Conservation (phyloP, 331 rosid species). For the Malus hybrid region DNA sequence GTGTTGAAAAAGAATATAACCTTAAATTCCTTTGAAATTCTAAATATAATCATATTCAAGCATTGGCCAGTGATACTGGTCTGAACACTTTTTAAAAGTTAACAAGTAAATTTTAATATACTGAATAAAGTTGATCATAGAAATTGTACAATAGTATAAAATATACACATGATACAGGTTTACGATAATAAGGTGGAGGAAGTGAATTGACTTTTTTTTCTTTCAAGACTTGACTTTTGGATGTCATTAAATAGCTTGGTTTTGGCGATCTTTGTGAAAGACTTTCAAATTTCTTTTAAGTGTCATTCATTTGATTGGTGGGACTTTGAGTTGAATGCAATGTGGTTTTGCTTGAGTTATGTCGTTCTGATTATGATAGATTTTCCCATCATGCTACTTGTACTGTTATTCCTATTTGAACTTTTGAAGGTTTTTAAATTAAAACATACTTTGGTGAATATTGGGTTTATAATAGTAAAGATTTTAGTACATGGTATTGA, state of each 20-base stretch:
- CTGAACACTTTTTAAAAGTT: background rate
- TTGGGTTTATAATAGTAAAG: conserved; percentile 1
- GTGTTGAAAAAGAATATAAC: background rate
- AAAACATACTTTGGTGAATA: background rate
- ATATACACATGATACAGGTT: background rate
- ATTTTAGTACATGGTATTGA: background rate
- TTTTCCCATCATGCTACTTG: background rate
- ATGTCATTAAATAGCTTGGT: background rate
- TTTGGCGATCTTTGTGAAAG: background rate
- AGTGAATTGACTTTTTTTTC: background rate
- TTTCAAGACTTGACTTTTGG: background rate
- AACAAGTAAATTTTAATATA: background rate
- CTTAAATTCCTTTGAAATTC: background rate
- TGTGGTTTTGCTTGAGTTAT: background rate
- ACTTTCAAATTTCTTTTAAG: background rate
- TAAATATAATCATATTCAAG: background rate
- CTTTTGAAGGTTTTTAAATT: background rate
- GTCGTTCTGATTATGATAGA: background rate
- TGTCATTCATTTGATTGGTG: background rate
- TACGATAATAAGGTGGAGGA: background rate
- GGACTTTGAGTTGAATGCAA: background rate
- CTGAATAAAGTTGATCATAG: background rate
- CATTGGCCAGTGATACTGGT: background rate
- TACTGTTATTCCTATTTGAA: background rate
- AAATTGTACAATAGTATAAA: background rate